These are phyloP conservation scores for Usnea hakonensis DNA, from an alignment of 495 filamentous ascomycete genomes.

Conservation along the genomic window DNA sequence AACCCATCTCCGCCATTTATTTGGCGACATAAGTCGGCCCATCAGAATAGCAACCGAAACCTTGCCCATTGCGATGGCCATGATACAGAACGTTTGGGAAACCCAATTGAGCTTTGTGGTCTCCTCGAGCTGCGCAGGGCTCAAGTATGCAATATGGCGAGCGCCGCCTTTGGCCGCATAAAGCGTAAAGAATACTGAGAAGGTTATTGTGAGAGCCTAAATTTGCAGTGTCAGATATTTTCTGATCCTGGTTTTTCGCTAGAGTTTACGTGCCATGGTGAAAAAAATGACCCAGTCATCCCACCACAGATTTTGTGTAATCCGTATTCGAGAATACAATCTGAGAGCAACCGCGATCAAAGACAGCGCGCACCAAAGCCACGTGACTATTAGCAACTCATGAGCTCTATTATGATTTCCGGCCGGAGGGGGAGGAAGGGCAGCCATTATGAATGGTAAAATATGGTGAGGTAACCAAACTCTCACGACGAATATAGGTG, in stretches of 20 bases:
- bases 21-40: not conserved
- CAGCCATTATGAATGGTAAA: not conserved
- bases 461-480: not conserved
- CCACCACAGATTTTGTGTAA: constrained; percentile 12
- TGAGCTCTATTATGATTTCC: not conserved
- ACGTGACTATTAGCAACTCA: not conserved
- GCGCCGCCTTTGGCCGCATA: constrained; percentile 6
- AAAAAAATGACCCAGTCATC: constrained; percentile 8
- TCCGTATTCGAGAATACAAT: not conserved
- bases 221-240: not conserved
- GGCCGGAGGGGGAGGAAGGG: not conserved
- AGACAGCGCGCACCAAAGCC: not conserved
- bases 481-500: too few species aligned
- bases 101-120: constrained; percentile 3
- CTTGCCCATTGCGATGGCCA: constrained; percentile 7
- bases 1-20: constrained; percentile 4
- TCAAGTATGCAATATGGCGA: not conserved
- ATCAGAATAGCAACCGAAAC: constrained; percentile 9
- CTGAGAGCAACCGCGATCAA: not conserved
- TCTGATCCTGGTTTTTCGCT: not conserved
- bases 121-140: not conserved
- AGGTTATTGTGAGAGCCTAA: not conserved
- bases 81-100: constrained; percentile 6
- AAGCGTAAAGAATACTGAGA: not conserved
- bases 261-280: constrained; percentile 1